Conservation (phyloP, 352 stramenopile genomes). For the Globisporangium takayamanum region DNA sequence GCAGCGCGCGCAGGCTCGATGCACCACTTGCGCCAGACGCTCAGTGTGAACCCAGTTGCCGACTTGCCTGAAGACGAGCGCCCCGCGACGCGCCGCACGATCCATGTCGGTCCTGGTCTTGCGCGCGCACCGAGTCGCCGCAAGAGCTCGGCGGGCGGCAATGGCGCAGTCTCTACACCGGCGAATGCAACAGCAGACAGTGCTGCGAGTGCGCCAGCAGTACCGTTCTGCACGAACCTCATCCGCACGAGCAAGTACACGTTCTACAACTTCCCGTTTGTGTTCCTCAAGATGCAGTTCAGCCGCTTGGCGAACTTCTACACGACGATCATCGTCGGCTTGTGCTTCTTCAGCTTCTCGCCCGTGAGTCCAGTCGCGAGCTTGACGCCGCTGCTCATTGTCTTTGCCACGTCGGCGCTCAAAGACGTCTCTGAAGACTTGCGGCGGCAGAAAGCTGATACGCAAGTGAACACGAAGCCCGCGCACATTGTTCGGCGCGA, state of each 20-base stretch:
- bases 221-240: conserved; percentile 65
- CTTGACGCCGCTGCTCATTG: conserved; percentile 80
- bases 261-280: conserved; percentile 86
- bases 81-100: conserved; percentile 29
- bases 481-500: conserved; percentile 71
- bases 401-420: conserved; percentile 84
- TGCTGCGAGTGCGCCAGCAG: conserved; percentile 14
- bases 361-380: conserved; percentile 78
- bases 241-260: conserved; percentile 89
- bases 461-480: conserved; percentile 68
- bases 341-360: conserved; percentile 89
- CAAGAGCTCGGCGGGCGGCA: conserved; percentile 17
- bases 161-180: background rate
- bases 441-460: conserved; percentile 71
- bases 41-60: conserved; percentile 49
- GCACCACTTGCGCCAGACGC: conserved; percentile 37
- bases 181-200: background rate
- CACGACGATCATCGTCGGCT: conserved; percentile 81
- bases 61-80: conserved; percentile 37
- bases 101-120: conserved; percentile 31
- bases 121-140: conserved; percentile 14
- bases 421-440: conserved; percentile 85
- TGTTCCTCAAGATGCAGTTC: conserved; percentile 90
- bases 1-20: conserved; percentile 26
- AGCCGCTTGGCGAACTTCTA: conserved; percentile 86